Conservation (phyloP, 1,139 yeast species). For the Yamadazyma buinensis region DNA sequence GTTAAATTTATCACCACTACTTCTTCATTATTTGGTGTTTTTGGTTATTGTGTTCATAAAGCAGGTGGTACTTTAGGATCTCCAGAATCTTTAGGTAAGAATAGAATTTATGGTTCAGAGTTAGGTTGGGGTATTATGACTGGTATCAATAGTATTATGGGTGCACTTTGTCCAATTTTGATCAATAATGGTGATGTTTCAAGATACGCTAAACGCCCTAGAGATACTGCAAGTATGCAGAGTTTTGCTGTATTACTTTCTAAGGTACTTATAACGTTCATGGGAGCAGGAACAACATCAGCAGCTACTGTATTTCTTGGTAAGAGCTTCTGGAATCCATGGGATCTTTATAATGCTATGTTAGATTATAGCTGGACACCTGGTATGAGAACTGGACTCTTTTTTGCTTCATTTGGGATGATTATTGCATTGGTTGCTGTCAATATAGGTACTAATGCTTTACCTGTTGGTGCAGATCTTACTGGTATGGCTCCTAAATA, state of each 20-base stretch:
- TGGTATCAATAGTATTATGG: conserved; percentile 13
- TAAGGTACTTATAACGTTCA: conserved; percentile 11
- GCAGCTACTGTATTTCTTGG: conserved; percentile 13
- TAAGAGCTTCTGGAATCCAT: conserved; percentile 11
- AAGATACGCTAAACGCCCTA: conserved; percentile 10
- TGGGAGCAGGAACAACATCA: conserved; percentile 13
- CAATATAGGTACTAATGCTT: conserved; percentile 10
- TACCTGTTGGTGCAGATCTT: conserved; percentile 13
- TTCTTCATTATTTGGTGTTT: conserved; percentile 9
- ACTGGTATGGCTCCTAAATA: conserved; percentile 12
- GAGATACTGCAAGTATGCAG: conserved; percentile 13
- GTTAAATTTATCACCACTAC: conserved; percentile 9
- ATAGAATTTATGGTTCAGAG: conserved; percentile 9
- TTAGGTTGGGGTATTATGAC: conserved; percentile 11
- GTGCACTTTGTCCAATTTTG: conserved; percentile 12
- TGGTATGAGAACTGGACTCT: conserved; percentile 11
- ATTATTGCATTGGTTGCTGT: conserved; percentile 11
- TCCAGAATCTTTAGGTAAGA: conserved; percentile 9
- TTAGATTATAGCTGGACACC: conserved; percentile 11
- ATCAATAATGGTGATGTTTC: conserved; percentile 13
- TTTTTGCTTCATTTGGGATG: conserved; percentile 12
- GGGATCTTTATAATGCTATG: conserved; percentile 11
- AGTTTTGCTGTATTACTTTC: conserved; percentile 11
- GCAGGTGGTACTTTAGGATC: conserved; percentile 13
- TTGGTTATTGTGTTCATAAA: conserved; percentile 11